Evolutionary conservation across 2,329 filamentous ascomycete genomes (phyloP).

Genomic region (Fulvia fulva): DNA sequence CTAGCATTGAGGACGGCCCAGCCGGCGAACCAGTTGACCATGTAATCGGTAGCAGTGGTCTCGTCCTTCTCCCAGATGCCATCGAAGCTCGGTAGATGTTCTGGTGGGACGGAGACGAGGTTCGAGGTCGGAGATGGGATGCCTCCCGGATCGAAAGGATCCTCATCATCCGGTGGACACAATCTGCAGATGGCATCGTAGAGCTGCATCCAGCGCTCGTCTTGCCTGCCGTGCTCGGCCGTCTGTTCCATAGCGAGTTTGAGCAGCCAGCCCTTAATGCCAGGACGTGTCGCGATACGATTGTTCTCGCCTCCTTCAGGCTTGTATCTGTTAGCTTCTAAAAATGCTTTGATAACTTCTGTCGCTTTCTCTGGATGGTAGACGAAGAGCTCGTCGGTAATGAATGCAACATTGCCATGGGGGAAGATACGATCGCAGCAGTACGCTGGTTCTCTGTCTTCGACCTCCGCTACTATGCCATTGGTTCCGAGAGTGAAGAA

Average conservation of each 20-base stretch:
- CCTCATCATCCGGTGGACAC: slow-evolving; percentile 25
- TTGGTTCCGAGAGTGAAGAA: slow-evolving; percentile 37
- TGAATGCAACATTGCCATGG: slow-evolving; percentile 38
- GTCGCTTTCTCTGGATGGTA: slow-evolving; percentile 36
- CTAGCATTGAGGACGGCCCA: slow-evolving; percentile 22
- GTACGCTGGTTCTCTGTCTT: slow-evolving; percentile 18
- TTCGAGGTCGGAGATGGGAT: slow-evolving; percentile 17
- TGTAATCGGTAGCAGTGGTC: slow-evolving; percentile 24
- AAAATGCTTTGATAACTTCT: slow-evolving; percentile 36
- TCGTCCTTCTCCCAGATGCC: slow-evolving; percentile 25
- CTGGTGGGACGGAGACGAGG: slow-evolving; percentile 23
- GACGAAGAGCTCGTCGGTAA: slow-evolving; percentile 44
- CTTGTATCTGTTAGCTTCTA: slow-evolving; percentile 30
- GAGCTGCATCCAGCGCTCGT: slow-evolving; percentile 19
- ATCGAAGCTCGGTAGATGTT: slow-evolving; percentile 23
- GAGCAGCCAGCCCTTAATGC: slow-evolving; percentile 27
- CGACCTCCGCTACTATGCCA: slow-evolving; percentile 7
- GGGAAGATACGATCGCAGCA: slow-evolving; percentile 35
- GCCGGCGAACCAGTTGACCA: slow-evolving; percentile 35
- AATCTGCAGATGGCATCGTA: slow-evolving; percentile 25
- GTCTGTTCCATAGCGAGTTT: slow-evolving; percentile 13
- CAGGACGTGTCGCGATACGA: slow-evolving; percentile 29
- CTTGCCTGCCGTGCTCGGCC: slow-evolving; percentile 9
- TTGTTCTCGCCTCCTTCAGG: slow-evolving; percentile 19
- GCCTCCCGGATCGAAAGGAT: slow-evolving; percentile 6